These are phyloP conservation scores for Trichoderma arundinaceum DNA, from an alignment of 2,329 filamentous ascomycete genomes.

Conservation along the genomic window DNA sequence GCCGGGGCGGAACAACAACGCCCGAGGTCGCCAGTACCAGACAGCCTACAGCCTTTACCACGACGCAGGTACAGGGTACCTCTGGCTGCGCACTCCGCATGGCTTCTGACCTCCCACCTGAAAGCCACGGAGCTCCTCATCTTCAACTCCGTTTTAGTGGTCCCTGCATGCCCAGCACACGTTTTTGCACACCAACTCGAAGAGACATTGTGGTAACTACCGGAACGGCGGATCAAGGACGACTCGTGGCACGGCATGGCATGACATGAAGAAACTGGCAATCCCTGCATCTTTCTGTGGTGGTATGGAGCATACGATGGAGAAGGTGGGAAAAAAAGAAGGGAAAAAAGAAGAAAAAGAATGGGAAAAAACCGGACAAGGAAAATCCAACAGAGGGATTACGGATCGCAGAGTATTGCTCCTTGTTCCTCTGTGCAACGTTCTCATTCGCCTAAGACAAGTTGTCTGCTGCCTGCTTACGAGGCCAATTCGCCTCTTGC, in stretches of 20 bases:
- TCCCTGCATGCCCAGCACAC: conserved; percentile 27
- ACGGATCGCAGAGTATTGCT: too few species aligned
- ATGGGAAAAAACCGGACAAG: too few species aligned
- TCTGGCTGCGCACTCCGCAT: neutral
- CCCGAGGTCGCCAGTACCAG: conserved; percentile 9
- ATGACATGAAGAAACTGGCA: conserved; percentile 7
- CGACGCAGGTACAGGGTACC: neutral
- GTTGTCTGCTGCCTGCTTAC: neutral
- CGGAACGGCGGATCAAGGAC: conserved; percentile 22
- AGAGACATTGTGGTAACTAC: conserved; percentile 19
- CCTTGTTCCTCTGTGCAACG: too few species aligned
- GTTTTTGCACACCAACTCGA: conserved; percentile 12
- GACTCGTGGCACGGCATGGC: conserved; percentile 21
- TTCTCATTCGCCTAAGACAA: too few species aligned
- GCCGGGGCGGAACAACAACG: neutral
- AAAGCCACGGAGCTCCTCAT: conserved; percentile 21
- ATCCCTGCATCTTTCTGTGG: conserved; percentile 12
- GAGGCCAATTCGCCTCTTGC: neutral
- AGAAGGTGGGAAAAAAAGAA: too few species aligned
- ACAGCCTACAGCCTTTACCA: too few species aligned
- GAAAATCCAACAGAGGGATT: too few species aligned
- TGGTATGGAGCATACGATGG: neutral
- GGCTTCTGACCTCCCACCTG: conserved; percentile 14
- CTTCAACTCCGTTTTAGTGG: conserved; percentile 20
- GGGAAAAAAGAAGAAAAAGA: too few species aligned